Evolutionary conservation across 2,329 filamentous ascomycete genomes (phyloP), one percentile per base, ranked within the genome.

Genomic region (Podosphaera xanthii): DNA sequence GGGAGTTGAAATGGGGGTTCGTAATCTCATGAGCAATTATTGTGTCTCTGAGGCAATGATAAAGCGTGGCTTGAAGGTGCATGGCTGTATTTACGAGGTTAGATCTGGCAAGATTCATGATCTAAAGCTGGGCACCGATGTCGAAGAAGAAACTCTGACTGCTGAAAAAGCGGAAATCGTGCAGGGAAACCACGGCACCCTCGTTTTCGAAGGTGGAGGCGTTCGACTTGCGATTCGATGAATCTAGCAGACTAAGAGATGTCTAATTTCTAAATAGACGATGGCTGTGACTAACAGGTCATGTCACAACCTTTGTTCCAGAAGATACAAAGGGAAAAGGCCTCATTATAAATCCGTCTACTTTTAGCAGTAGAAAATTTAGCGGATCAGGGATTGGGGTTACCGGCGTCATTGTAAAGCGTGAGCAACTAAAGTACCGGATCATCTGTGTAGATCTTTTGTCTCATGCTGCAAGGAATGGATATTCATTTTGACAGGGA

Each of bases 31-130:
- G 73, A 76, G 80, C 67, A 89, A 88, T 70, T 74, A 76, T 57
- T 77, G 79, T 33, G 77, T 94, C 36, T 76, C 82, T 66, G 82
- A 86, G 62, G 87, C 85, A 34, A 79, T 89, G 61, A 70, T 74
- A 63, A 81, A 87, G 65, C 75, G 85, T 35, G 84, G 83, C 0
- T 71, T 94, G 49, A 73, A 83, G 70, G 77, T 94, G 4, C 86
- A 92, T 69, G 87, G 86, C n/a, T 75, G 83, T 58, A 74, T 94
- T 12, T 91, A 87, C 69, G 83, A 92, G 63, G 71, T 80, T 58
- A 71, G 65, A 4, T 71, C 67, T 30, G 78, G 78, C 10, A 72
- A 72, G 61, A 69, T 80, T 58, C 69, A 70, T 46, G 75, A 80
- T 64, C 67, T 80, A 2, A 73, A 74, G 30, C 65, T 73, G 57